These are phyloP conservation scores for Dendrobium nobile DNA, from an alignment of 106 monocot species.

Conservation along the genomic window DNA sequence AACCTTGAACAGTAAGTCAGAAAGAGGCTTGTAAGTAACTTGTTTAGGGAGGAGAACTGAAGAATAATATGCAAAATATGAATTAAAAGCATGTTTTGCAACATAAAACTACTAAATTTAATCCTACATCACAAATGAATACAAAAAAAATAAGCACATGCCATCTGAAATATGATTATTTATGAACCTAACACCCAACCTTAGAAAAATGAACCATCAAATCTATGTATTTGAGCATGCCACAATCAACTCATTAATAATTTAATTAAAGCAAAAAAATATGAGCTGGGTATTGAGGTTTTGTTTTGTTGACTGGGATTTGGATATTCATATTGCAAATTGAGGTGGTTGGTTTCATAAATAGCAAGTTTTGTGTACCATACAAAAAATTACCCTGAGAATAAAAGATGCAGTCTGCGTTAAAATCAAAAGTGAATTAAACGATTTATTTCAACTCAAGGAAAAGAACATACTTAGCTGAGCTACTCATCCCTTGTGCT, in stretches of 20 bases:
- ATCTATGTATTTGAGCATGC: not conserved
- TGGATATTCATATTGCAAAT: not conserved
- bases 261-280: not conserved
- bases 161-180: not conserved
- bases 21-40: not conserved
- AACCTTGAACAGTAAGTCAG: conserved; percentile 23
- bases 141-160: not conserved
- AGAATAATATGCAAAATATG: not conserved
- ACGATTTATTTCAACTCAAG: not conserved
- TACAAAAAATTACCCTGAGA: not conserved
- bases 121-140: not conserved
- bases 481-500: not conserved
- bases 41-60: not conserved
- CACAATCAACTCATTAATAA: not conserved
- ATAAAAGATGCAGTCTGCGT: not conserved
- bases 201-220: not conserved
- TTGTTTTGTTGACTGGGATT: not conserved
- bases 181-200: not conserved
- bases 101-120: not conserved
- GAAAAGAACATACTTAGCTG: conserved; percentile 18
- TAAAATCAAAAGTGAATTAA: not conserved
- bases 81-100: not conserved
- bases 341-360: not conserved
- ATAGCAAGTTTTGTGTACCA: not conserved
- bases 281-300: not conserved